phyloP scores from a whole-genome alignment of 495 filamentous ascomycete species.

The Daldinia loculata region DNA sequence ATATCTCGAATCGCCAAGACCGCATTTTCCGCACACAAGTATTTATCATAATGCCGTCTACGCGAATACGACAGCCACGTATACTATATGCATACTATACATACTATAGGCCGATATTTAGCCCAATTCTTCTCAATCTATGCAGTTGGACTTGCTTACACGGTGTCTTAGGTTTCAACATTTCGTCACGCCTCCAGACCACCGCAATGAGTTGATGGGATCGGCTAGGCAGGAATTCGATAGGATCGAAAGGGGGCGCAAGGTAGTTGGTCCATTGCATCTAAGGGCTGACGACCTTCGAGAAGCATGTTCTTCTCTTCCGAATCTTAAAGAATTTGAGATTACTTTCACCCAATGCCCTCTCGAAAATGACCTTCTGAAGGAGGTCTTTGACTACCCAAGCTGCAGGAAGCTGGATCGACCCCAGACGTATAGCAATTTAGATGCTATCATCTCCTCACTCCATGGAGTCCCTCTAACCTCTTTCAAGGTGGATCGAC shows the following conservation, averaged over 20 bases:
- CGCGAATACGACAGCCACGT: constrained; percentile 8
- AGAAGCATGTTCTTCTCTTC: constrained; percentile 53
- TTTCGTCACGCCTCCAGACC: constrained; percentile 52
- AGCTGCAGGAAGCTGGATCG: constrained; percentile 56
- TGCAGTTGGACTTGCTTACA: constrained; percentile 21
- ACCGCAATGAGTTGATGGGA: constrained; percentile 49
- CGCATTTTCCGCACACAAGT: not conserved
- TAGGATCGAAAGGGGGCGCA: constrained; percentile 49
- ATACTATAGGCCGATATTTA: constrained; percentile 14
- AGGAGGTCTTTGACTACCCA: constrained; percentile 52
- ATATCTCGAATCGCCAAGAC: not conserved
- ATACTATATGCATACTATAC: not conserved
- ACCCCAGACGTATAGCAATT: constrained; percentile 51
- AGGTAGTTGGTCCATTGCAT: constrained; percentile 51
- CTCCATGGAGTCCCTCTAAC: constrained; percentile 50
- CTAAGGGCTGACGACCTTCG: constrained; percentile 50
- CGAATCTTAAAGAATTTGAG: constrained; percentile 55
- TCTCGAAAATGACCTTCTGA: constrained; percentile 49
- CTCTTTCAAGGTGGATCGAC: constrained; percentile 55
- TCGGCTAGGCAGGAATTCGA: constrained; percentile 51
- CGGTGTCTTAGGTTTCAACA: constrained; percentile 48
- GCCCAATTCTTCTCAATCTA: not conserved
- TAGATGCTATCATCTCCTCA: constrained; percentile 56
- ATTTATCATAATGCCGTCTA: constrained; percentile 13
- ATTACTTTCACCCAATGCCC: constrained; percentile 56